Conservation (phyloP, 306 rosid genomes). For the Vigna trinervia region DNA sequence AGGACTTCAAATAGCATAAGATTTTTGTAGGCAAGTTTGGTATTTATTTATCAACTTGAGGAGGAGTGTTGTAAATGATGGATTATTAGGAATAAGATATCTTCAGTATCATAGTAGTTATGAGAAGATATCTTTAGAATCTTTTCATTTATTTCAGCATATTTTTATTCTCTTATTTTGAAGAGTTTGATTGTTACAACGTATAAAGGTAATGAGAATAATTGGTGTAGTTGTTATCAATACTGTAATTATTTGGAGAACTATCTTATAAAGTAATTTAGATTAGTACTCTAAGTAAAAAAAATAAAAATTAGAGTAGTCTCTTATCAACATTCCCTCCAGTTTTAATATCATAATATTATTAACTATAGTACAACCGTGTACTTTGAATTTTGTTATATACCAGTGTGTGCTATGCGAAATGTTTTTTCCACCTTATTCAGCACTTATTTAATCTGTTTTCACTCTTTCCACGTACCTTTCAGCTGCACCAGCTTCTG, state of each 20-base stretch:
- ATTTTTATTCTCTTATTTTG: too few species aligned
- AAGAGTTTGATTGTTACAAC: too few species aligned
- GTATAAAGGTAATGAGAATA: too few species aligned
- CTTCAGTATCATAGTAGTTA: too few species aligned
- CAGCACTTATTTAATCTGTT: conserved; percentile 1
- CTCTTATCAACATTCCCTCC: neutral
- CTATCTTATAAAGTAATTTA: neutral
- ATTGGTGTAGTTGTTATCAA: too few species aligned
- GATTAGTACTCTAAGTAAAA: neutral
- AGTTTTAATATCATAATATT: neutral
- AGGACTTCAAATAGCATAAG: too few species aligned
- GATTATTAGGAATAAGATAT: too few species aligned
- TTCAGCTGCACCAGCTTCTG: conserved; percentile 55
- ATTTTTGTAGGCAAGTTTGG: too few species aligned
- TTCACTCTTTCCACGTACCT: conserved; percentile 19
- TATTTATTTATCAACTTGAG: too few species aligned
- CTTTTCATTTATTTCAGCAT: too few species aligned
- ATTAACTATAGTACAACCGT: neutral
- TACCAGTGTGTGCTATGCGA: conserved; percentile 16
- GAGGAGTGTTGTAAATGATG: too few species aligned
- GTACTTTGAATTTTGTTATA: conserved; percentile 23
- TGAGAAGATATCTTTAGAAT: too few species aligned
- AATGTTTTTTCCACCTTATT: neutral
- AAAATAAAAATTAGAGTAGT: neutral
- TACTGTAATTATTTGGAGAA: neutral